These are phyloP conservation scores for Linum tenue DNA, from an alignment of 345 rosid genomes.

Conservation along the genomic window DNA sequence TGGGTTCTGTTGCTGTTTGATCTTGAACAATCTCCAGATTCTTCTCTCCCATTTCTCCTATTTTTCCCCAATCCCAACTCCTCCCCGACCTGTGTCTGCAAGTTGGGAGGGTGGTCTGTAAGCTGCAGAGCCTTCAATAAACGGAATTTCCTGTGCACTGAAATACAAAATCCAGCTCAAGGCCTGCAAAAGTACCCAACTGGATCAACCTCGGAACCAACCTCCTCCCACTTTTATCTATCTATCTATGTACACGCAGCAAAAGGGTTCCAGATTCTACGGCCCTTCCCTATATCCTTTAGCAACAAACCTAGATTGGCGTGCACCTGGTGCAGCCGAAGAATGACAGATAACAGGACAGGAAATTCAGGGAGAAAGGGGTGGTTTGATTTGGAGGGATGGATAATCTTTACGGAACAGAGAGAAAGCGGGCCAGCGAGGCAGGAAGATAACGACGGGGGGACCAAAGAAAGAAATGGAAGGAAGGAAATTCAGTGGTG, in stretches of 20 bases:
- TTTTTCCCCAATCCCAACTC: background rate
- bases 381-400: too few species aligned
- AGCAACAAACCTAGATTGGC: too few species aligned
- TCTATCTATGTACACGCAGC: background rate
- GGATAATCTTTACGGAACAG: too few species aligned
- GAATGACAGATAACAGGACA: too few species aligned
- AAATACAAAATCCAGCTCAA: background rate
- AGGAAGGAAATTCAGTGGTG: too few species aligned
- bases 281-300: too few species aligned
- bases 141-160: background rate
- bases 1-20: background rate
- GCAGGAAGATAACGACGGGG: too few species aligned
- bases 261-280: too few species aligned
- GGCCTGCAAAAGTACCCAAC: background rate
- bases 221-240: background rate
- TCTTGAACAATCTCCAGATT: background rate
- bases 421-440: too few species aligned
- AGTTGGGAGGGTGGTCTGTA: background rate
- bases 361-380: too few species aligned
- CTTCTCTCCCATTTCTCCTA: background rate
- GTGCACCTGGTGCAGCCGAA: too few species aligned
- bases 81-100: background rate
- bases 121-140: background rate
- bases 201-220: background rate
- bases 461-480: too few species aligned